These are phyloP conservation scores for Solanum arcanum DNA, from an alignment of 257 asterid genomes.

Conservation along the genomic window DNA sequence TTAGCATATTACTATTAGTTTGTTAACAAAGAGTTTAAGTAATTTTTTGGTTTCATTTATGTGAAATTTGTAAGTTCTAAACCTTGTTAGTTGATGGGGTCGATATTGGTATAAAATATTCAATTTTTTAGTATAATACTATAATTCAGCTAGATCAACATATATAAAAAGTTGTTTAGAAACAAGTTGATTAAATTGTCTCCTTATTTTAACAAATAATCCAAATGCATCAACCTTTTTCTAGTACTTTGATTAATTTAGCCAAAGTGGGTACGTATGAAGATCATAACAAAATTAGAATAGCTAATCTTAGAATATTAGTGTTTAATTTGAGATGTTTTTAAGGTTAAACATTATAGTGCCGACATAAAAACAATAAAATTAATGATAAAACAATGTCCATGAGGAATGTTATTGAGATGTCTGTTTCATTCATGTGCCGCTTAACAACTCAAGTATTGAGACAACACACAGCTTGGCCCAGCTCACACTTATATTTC, in stretches of 20 bases:
- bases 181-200: not conserved
- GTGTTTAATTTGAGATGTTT: not conserved
- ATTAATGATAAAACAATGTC: not conserved
- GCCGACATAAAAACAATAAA: not conserved
- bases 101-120: not conserved
- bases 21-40: not conserved
- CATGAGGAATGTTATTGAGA: slow-evolving; percentile 16
- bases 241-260: not conserved
- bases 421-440: slow-evolving; percentile 16
- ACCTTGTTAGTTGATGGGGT: not conserved
- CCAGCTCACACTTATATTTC: not conserved
- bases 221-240: not conserved
- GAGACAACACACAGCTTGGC: not conserved
- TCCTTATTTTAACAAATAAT: not conserved
- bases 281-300: not conserved
- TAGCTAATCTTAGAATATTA: not conserved
- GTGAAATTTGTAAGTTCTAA: not conserved
- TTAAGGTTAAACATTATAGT: slow-evolving; percentile 11
- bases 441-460: not conserved
- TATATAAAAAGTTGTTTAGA: not conserved
- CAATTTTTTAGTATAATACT: not conserved
- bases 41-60: not conserved
- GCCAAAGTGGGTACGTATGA: not conserved
- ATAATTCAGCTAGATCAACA: not conserved
- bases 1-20: not conserved